A percentile compares a stretch with the other conserved stretches of the same genome.
phyloP scores from a whole-genome alignment of 1,139 yeast species.

The Yamadazyma sp. region DNA sequence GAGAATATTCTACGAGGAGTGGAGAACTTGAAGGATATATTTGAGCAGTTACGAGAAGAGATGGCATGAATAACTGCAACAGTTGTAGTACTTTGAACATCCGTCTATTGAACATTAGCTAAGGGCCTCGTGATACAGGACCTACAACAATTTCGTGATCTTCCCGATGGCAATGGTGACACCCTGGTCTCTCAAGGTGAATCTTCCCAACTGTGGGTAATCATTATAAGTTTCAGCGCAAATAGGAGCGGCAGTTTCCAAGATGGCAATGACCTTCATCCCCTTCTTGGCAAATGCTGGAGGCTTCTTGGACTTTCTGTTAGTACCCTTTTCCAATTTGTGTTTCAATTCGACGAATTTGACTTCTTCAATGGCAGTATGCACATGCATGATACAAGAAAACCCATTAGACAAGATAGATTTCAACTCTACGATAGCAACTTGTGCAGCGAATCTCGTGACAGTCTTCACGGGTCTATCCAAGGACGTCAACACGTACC shows the following conservation, averaged over 20 bases:
- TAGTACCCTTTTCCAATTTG: conserved; percentile 94
- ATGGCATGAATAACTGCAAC: too few relatives aligned
- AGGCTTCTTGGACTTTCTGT: conserved; percentile 92
- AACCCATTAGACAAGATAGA: conserved; percentile 93
- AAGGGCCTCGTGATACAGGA: not conserved
- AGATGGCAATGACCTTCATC: conserved; percentile 92
- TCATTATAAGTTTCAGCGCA: conserved; percentile 92
- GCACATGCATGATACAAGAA: conserved; percentile 98
- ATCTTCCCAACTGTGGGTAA: conserved; percentile 95
- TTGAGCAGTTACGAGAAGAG: conserved; percentile 24
- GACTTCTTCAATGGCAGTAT: conserved; percentile 97
- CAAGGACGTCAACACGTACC: conserved; percentile 85
- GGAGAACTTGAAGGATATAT: conserved; percentile 52
- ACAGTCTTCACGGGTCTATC: conserved; percentile 90
- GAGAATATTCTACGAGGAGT: conserved; percentile 68
- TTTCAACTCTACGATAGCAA: conserved; percentile 94
- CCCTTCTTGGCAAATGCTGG: conserved; percentile 99
- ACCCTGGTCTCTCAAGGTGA: conserved; percentile 98
- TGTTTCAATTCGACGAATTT: conserved; percentile 79
- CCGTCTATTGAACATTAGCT: too few relatives aligned
- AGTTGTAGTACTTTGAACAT: too few relatives aligned
- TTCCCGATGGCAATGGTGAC: conserved; percentile 97
- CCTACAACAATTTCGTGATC: conserved; percentile 67
- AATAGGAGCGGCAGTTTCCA: conserved; percentile 82
- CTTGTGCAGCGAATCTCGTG: conserved; percentile 89